Conservation (phyloP, 1,284 basidiomycete genomes). For the Cutaneotrichosporon sp. region DNA sequence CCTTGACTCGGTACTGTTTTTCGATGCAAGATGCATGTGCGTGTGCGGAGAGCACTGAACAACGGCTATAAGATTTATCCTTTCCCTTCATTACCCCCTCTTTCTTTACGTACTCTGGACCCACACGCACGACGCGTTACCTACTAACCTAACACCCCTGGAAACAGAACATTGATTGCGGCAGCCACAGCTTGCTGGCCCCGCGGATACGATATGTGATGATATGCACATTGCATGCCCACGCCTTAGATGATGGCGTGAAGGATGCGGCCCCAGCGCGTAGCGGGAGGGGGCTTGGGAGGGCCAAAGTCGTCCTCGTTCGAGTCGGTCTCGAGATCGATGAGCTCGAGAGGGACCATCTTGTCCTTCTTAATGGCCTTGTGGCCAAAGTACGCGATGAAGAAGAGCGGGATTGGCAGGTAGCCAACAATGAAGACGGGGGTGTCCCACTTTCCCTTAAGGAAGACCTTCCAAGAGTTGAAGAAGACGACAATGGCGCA, state of each 20-base stretch:
- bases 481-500: slow-evolving; percentile 14
- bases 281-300: slow-evolving; percentile 8
- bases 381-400: slow-evolving; percentile 54
- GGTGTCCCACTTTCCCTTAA: slow-evolving; percentile 19
- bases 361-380: slow-evolving; percentile 38
- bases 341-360: slow-evolving; percentile 30
- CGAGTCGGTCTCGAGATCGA: slow-evolving; percentile 37
- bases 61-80: neutral
- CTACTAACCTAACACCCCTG: neutral
- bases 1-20: neutral
- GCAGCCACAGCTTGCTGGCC: neutral
- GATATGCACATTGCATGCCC: neutral
- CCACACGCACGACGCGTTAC: too few relatives aligned
- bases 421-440: slow-evolving; percentile 23
- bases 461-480: slow-evolving; percentile 19
- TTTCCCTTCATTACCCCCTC: neutral
- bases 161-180: neutral
- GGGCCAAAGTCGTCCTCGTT: slow-evolving; percentile 15
- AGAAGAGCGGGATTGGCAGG: slow-evolving; percentile 22
- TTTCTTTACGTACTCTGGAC: too few relatives aligned
- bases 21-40: neutral
- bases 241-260: slow-evolving; percentile 21
- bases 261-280: slow-evolving; percentile 5
- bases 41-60: neutral
- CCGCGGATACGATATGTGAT: neutral